Evolutionary conservation across 495 filamentous ascomycete genomes (phyloP).

Genomic region (Penicillium longicatenatum): DNA sequence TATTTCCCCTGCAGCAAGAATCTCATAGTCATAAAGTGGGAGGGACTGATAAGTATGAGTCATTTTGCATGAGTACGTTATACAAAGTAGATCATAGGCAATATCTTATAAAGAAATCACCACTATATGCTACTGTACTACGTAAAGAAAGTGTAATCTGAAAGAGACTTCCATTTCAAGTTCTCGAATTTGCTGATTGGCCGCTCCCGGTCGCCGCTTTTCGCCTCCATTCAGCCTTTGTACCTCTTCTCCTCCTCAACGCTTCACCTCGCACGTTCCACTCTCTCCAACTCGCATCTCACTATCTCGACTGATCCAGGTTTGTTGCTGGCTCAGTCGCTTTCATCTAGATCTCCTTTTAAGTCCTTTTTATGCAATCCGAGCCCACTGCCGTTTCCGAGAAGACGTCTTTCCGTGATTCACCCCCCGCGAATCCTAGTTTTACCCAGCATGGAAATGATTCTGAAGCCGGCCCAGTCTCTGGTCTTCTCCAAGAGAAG

Average conservation of each 20-base stretch:
- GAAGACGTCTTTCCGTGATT: slow-evolving; percentile 49
- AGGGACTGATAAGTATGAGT: not conserved
- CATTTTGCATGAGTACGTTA: not conserved
- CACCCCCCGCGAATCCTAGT: slow-evolving; percentile 38
- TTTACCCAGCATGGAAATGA: slow-evolving; percentile 79
- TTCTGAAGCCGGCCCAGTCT: slow-evolving; percentile 44
- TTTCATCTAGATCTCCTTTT: slow-evolving; percentile 36
- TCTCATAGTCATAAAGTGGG: not conserved
- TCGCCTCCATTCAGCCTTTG: slow-evolving; percentile 5
- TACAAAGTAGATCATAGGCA: too few species aligned
- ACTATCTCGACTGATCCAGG: slow-evolving; percentile 45
- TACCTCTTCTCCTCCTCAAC: slow-evolving; percentile 15
- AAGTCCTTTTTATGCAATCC: slow-evolving; percentile 86
- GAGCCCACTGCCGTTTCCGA: slow-evolving; percentile 65
- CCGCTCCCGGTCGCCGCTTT: slow-evolving; percentile 13
- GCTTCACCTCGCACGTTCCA: slow-evolving; percentile 8
- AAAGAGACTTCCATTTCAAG: not conserved
- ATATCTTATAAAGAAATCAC: too few species aligned
- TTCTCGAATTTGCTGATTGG: not conserved
- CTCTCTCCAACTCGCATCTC: slow-evolving; percentile 13
- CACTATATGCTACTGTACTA: too few species aligned
- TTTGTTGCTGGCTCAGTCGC: slow-evolving; percentile 67
- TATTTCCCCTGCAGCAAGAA: not conserved
- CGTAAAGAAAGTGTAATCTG: not conserved
- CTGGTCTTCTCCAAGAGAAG: slow-evolving; percentile 34